These are phyloP conservation scores for Symbiodinium natans DNA, from an alignment of 73 alveolate species.

Conservation along the genomic window DNA sequence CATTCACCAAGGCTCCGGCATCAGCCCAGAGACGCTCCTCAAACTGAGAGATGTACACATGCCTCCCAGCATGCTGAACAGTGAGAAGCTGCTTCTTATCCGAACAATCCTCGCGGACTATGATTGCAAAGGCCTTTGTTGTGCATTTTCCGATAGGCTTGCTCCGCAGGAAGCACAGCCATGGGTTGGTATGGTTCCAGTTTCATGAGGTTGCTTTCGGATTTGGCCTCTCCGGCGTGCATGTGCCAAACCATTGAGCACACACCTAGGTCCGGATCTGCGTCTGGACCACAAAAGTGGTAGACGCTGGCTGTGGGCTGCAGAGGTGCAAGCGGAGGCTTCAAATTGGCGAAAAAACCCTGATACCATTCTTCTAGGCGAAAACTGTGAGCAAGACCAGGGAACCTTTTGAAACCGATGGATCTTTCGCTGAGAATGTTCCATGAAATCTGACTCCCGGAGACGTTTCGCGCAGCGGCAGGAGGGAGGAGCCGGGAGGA, in stretches of 20 bases:
- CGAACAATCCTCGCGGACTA: not conserved
- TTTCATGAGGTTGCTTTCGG: not conserved
- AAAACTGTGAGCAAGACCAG: not conserved
- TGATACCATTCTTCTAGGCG: too few species aligned
- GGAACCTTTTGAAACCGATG: not conserved
- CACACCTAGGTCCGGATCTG: not conserved
- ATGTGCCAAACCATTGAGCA: not conserved
- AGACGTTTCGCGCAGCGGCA: not conserved
- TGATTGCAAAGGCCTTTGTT: not conserved
- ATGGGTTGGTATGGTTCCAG: not conserved
- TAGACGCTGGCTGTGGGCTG: constrained; percentile 3
- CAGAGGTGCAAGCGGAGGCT: not conserved
- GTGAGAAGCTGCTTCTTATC: not conserved
- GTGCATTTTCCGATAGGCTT: not conserved
- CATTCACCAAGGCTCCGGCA: not conserved
- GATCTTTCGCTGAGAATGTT: not conserved
- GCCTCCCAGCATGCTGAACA: not conserved
- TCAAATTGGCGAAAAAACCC: not conserved
- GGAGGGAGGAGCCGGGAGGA: not conserved
- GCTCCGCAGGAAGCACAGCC: not conserved
- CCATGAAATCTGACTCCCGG: not conserved
- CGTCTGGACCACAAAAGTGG: not conserved
- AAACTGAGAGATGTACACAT: not conserved
- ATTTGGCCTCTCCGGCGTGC: not conserved
- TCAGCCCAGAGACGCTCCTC: not conserved